Evolutionary conservation across 257 asterid species (phyloP).

Genomic region (Nemophila menziesii): DNA sequence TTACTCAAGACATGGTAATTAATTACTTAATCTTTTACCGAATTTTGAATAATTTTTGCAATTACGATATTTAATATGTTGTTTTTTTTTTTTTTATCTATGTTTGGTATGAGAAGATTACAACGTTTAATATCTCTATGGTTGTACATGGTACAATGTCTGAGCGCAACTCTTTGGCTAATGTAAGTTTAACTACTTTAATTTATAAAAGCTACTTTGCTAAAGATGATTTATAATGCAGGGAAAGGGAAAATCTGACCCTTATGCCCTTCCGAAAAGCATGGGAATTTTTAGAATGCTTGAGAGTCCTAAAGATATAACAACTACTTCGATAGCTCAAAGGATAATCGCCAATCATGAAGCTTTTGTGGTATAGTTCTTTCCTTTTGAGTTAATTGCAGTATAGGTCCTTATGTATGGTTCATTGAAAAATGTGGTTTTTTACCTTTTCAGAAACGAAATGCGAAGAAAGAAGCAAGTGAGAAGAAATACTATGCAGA

Average conservation of each 20-base stretch:
- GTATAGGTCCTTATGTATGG: not conserved
- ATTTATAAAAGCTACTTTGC: not conserved
- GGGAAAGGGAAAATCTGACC: conserved; percentile 75
- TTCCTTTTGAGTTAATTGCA: not conserved
- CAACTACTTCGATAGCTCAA: conserved; percentile 66
- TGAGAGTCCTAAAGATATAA: conserved; percentile 68
- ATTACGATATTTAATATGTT: not conserved
- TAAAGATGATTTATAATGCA: conserved; percentile 20
- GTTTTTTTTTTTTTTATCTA: not conserved
- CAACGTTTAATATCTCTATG: conserved; percentile 80
- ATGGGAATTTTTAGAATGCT: conserved; percentile 65
- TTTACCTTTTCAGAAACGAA: conserved; percentile 50
- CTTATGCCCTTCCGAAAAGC: conserved; percentile 59
- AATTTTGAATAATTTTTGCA: not conserved
- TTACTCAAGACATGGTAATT: conserved; percentile 72
- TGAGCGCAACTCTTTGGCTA: conserved; percentile 38
- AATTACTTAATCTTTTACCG: not conserved
- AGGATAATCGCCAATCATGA: conserved; percentile 86
- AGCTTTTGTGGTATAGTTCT: conserved; percentile 45
- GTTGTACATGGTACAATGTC: conserved; percentile 76
- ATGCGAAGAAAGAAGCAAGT: conserved; percentile 79
- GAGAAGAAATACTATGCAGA: conserved; percentile 74
- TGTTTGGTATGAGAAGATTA: conserved; percentile 24
- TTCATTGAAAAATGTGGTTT: conserved; percentile 1
- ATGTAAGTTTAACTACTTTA: conserved; percentile 34